A percentile compares a stretch with the other conserved stretches of the same genome.
phyloP scores from a whole-genome alignment of 129 eudicot species.

The Calendula officinalis region DNA sequence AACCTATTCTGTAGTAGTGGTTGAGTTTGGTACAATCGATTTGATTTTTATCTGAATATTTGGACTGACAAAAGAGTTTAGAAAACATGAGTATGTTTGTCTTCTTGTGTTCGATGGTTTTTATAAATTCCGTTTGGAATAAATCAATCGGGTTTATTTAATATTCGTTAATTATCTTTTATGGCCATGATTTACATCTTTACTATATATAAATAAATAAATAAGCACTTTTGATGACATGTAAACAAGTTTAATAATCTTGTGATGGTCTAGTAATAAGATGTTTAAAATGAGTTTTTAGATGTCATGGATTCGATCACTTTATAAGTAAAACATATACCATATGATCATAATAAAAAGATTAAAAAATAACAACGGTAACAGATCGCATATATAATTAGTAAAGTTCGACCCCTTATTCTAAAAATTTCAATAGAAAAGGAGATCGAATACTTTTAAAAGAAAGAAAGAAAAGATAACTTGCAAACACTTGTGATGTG shows the following conservation, averaged over 20 bases:
- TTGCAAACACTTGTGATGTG: not conserved
- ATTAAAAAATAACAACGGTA: no score
- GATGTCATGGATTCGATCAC: no score
- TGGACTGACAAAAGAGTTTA: not conserved
- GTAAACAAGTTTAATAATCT: no score
- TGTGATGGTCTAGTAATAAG: no score
- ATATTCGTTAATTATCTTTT: not conserved
- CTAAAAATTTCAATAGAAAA: no score
- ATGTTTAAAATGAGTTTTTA: not conserved
- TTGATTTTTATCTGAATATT: slow-evolving; percentile 27
- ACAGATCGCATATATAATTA: no score
- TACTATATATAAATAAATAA: not conserved
- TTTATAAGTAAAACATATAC: no score
- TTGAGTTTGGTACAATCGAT: slow-evolving; percentile 30
- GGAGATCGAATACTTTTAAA: no score
- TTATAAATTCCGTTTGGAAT: slow-evolving; percentile 13
- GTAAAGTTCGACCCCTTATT: no score
- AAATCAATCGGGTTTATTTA: not conserved
- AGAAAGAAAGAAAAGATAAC: not conserved
- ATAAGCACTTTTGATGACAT: no score
- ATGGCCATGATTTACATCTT: not conserved
- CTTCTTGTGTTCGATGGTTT: slow-evolving; percentile 27
- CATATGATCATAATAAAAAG: no score
- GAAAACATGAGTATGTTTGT: slow-evolving; percentile 7
- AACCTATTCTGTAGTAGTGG: no score